Base-by-base conservation (phyloP, 441 rosid genomes). In the Bocquillonia castaneifolia region DNA sequence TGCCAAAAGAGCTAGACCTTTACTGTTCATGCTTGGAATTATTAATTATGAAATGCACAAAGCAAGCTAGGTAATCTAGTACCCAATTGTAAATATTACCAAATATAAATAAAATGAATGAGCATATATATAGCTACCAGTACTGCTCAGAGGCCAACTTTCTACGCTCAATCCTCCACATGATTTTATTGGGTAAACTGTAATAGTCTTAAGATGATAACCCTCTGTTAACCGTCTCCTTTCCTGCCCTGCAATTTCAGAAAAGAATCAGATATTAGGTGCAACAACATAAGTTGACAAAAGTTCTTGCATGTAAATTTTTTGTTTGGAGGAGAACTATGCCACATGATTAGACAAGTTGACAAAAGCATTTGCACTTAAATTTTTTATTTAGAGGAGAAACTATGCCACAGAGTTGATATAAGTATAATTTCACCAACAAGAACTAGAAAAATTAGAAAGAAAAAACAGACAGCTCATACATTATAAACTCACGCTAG, bases 161-260 rank as follows among this genome's bases (percentile, higher is more conserved):
- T 80, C 77, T 32, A 81, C 90, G 55, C 82, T 84, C 74, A 89
- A 93, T 77, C 99, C 99, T 28, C 80, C 83, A 63, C 99, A 93
- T 42, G 99, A 89, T 79, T 93, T 93, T 71, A 93, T 88, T 55
- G 97, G 97, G 75, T 86, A 91, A 78, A 93, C 64, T 44, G 79
- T 79, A 63, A 93, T 72, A 47, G 92, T 88, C 78, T 90, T 84
- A 15, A 93, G 84, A 76, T 66, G 63, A 74, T 73, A 77, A 32
- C 78, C 67, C 5, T 57, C 69, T 64, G 37, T 45, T 47, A 78
- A 63, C 40, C 53, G 63, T 68, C 64, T 70, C 40, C 75, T 75
- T 76, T 58, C 80, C 70, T 63, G 54, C 31, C 85, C 96, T 91
- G 91, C 76, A 71, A 65, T 66, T 64, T 64, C 44, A 67, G 72